Base-by-base conservation (phyloP, 1,284 basidiomycete species). In the Microbotryum violaceum region DNA sequence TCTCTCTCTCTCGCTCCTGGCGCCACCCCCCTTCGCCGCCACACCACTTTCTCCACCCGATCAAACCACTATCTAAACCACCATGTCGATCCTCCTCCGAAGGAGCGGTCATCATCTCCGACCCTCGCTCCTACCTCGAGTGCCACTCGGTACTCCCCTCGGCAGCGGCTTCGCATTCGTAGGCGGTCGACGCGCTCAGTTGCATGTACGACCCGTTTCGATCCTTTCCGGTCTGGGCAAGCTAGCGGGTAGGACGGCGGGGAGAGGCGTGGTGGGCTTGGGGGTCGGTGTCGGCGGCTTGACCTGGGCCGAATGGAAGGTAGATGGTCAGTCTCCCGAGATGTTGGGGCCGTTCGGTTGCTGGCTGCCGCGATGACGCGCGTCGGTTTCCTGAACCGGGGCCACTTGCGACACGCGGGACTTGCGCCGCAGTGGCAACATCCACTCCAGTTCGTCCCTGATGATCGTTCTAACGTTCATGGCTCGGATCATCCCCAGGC, bases 301-400 rank as follows among this genome's bases (percentile, higher is more conserved):
- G 60, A 88, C 88, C 7, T 94, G 93, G 75, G 91, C 89, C 20
- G 91, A 91, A 74, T 93, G 91, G 79, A 91, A 90, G 77, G 85
- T 92, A 70, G 91, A 96, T 79, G 89, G 91, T 89, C 64, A 68
- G 83, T 76, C 7, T 49, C 9, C 31, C 31, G 31, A 10, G 12
- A 21, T 42, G 29, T 20, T 53, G 29, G 23, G 27, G n/a, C 18
- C 20, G 27, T 44, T 21, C n/a, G 29, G 29, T 31, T 31, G 29
- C 7, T 31, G 6, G 29, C 20, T 25, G 56, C n/a, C 27, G 48
- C 21, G 10, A 23, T 49, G 27, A 52, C 46, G 49, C 49, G 56
- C 49, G 46, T 29, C 49, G 27, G 4, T 27, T 27, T 27, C 27
- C 27, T 6, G 27, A 27, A 27, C 27, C 27, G 4, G 27, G 27